Base-by-base conservation (phyloP, 768 basidiomycete species). In the Coprinellus aureogranulatus region DNA sequence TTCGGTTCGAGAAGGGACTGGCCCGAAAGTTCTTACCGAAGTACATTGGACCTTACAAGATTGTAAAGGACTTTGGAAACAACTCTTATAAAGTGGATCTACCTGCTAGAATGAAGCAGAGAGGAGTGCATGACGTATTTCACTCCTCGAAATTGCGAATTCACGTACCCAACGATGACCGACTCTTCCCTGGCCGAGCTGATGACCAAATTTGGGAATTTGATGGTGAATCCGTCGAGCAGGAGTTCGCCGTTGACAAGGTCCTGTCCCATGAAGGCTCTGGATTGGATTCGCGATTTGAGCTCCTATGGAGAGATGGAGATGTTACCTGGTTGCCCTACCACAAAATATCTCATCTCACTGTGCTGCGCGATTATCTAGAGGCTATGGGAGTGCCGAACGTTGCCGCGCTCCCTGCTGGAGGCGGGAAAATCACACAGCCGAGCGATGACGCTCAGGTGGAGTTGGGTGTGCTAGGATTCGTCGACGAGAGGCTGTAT, bases 201-300 rank as follows among this genome's bases (percentile, higher is more conserved):
- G 44, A 57, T 0, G 59, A 62, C 3, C 65, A 68, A 25, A 68
- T 70, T 14, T 79, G 77, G 37, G 74, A 79, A 59, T 75, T 77
- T 54, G 71, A 77, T 0, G 55, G 58, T 1, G 63, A 68, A 16
- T 12, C 16, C 9, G n/a, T 30, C 2, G 69, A 75, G 2, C 64
- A 66, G 0, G 75, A 81, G 59, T 77, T 67, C 66, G 59, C 70
- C 6, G 71, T 81, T 4, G 73, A 78, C 8, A 63, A 72, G 0
- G 68, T 79, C 0, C 30, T 68, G 1, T 65, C 60, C 0, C 68
- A 73, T 53, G n/a, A 55, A 18, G 67, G 67, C 59, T 47, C 27
- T 18, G 52, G 54, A 0, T 53, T 51, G 0, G 46, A 50, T 11
- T 4, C 73, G 0, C 58, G 65, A 27, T 70, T 72, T 45, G 59